Percentiles rank a stretch among this genome's conserved stretches.
Evolutionary conservation across 495 filamentous ascomycete species (phyloP).

Genomic region (Penicillium egyptiacum): DNA sequence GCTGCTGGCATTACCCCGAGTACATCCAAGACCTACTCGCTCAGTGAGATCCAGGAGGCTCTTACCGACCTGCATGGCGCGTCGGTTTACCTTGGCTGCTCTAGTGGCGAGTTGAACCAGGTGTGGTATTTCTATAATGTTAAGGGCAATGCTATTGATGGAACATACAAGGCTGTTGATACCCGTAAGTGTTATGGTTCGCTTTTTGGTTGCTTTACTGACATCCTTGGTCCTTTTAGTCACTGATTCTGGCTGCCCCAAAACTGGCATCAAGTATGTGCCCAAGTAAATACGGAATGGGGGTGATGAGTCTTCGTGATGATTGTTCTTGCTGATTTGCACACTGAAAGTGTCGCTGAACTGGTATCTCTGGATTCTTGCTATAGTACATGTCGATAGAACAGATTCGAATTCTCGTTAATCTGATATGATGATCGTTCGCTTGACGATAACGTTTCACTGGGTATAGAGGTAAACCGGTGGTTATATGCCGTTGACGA

Average conservation of each 20-base stretch:
- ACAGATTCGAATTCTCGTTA: not conserved
- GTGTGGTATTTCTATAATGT: constrained; percentile 79
- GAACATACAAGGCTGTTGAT: constrained; percentile 59
- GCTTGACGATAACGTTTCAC: not conserved
- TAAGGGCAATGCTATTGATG: constrained; percentile 66
- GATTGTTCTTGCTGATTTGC: not conserved
- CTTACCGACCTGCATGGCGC: constrained; percentile 59
- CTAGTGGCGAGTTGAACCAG: constrained; percentile 57
- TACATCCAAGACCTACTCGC: constrained; percentile 58
- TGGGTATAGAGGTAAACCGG: not conserved
- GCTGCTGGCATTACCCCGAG: constrained; percentile 65
- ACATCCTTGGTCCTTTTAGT: constrained; percentile 34
- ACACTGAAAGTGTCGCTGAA: constrained; percentile 2
- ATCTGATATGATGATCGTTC: not conserved
- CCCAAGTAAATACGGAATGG: constrained; percentile 43
- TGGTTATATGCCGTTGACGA: not conserved
- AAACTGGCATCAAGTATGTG: constrained; percentile 58
- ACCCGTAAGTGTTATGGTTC: constrained; percentile 40
- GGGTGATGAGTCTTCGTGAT: too few relatives aligned
- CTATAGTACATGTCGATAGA: constrained; percentile 10
- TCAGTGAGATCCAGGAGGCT: constrained; percentile 59
- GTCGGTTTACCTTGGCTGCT: constrained; percentile 64
- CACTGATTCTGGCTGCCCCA: constrained; percentile 54
- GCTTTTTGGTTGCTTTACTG: not conserved
- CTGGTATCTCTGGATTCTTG: constrained; percentile 7